Conservation (phyloP, 495 filamentous ascomycete species). For the Lasiosphaeria hispida region DNA sequence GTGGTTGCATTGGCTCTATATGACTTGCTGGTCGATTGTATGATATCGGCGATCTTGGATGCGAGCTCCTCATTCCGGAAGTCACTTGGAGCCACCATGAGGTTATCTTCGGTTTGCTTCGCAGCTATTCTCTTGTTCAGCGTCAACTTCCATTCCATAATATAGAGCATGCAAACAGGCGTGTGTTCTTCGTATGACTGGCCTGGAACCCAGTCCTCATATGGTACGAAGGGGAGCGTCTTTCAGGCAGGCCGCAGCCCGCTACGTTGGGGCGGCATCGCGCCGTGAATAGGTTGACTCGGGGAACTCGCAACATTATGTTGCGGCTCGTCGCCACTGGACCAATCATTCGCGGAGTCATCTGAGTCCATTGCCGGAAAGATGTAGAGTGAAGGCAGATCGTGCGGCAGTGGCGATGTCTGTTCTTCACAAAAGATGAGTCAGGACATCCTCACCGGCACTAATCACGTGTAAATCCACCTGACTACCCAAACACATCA, state of each 20-base stretch:
- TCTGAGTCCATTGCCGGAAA: conserved; percentile 4
- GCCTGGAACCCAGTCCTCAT: conserved; percentile 12
- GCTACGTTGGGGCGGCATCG: conserved; percentile 11
- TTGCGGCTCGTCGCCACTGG: conserved; percentile 5
- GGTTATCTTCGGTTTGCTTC: conserved; percentile 15
- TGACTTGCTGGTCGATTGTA: conserved; percentile 10
- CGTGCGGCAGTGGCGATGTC: conserved; percentile 6
- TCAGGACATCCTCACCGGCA: conserved; percentile 1
- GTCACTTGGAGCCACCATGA: conserved; percentile 12
- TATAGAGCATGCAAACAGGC: conserved; percentile 9
- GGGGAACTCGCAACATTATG: conserved; percentile 4
- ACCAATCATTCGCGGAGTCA: conserved; percentile 8
- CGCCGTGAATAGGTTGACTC: conserved; percentile 5
- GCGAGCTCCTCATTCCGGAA: conserved; percentile 17
- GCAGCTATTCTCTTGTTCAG: conserved; percentile 13
- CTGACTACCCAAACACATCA: neutral
- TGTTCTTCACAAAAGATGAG: conserved; percentile 1
- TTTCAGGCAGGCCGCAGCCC: conserved; percentile 10
- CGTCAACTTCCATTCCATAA: conserved; percentile 16
- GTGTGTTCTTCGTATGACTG: conserved; percentile 16
- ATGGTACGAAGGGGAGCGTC: conserved; percentile 6
- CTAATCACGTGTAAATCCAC: neutral
- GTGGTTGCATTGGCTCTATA: conserved; percentile 3
- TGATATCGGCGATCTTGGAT: conserved; percentile 15
- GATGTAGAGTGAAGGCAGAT: neutral